A percentile compares a stretch with the other conserved stretches of the same genome.
Evolutionary conservation across 768 basidiomycete genomes (phyloP).

Genomic region (Clavulina sp.): DNA sequence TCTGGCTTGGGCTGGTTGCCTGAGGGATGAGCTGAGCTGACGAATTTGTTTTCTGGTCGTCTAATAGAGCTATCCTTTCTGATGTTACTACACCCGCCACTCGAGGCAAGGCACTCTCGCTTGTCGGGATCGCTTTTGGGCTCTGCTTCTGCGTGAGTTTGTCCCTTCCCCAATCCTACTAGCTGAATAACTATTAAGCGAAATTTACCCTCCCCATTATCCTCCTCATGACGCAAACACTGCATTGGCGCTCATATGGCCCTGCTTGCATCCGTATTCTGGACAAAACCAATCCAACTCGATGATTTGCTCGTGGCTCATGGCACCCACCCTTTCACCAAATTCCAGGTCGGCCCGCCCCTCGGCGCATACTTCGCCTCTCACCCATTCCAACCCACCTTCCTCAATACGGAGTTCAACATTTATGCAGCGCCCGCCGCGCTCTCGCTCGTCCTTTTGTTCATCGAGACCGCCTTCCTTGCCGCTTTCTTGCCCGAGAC

Average conservation of each 20-base stretch:
- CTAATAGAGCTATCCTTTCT: slow-evolving; percentile 85
- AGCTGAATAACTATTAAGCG: neutral
- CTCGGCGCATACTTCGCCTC: slow-evolving; percentile 94
- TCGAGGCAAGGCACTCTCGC: slow-evolving; percentile 70
- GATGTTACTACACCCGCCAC: slow-evolving; percentile 70
- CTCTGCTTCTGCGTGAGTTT: slow-evolving; percentile 55
- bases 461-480: slow-evolving; percentile 67
- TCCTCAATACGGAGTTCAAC: slow-evolving; percentile 51
- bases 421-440: slow-evolving; percentile 83
- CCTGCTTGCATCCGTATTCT: too few relatives aligned
- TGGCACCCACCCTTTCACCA: neutral
- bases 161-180: neutral
- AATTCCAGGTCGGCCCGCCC: slow-evolving; percentile 53
- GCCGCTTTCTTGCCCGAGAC: slow-evolving; percentile 71
- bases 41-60: slow-evolving; percentile 4
- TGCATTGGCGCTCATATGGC: too few relatives aligned
- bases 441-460: slow-evolving; percentile 60
- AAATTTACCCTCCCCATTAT: too few relatives aligned
- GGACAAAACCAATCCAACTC: too few relatives aligned
- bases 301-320: neutral
- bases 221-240: too few relatives aligned
- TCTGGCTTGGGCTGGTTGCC: neutral
- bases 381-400: slow-evolving; percentile 47
- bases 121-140: slow-evolving; percentile 92
- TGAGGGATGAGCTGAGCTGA: neutral